Evolutionary conservation across 805 yeast species (phyloP).

Genomic region (Wickerhamomyces ciferrii): DNA sequence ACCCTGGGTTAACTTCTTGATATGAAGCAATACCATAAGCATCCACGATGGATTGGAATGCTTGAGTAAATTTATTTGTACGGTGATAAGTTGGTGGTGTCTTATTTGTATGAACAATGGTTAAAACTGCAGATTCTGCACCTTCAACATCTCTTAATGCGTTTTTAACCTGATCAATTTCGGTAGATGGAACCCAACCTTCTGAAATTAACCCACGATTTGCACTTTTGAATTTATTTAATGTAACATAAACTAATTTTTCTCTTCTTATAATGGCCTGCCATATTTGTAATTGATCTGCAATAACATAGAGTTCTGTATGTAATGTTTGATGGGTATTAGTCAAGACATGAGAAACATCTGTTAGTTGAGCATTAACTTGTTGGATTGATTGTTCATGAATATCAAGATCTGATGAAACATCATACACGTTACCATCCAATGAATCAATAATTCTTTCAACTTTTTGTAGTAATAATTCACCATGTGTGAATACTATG

Average conservation of each 20-base stretch:
- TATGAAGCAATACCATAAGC: constrained; percentile 93
- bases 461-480: constrained; percentile 62
- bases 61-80: constrained; percentile 90
- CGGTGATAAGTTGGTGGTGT: constrained; percentile 94
- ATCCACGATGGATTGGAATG: constrained; percentile 91
- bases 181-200: constrained; percentile 93
- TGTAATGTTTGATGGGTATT: constrained; percentile 65
- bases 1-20: constrained; percentile 93
- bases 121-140: constrained; percentile 34
- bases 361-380: constrained; percentile 24
- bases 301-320: constrained; percentile 74
- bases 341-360: constrained; percentile 53
- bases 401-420: constrained; percentile 33
- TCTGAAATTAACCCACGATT: constrained; percentile 88
- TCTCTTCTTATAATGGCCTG: constrained; percentile 65
- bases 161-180: constrained; percentile 57
- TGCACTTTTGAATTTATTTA: constrained; percentile 80
- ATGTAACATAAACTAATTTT: constrained; percentile 71
- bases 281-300: constrained; percentile 76
- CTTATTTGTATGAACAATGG: constrained; percentile 65
- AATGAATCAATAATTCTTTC: constrained; percentile 83
- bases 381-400: constrained; percentile 25
- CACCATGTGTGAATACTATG: constrained; percentile 90
- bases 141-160: constrained; percentile 53
- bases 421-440: constrained; percentile 71